phyloP scores from a whole-genome alignment of 805 yeast genomes.

The Zygoascus biomembranicola region DNA sequence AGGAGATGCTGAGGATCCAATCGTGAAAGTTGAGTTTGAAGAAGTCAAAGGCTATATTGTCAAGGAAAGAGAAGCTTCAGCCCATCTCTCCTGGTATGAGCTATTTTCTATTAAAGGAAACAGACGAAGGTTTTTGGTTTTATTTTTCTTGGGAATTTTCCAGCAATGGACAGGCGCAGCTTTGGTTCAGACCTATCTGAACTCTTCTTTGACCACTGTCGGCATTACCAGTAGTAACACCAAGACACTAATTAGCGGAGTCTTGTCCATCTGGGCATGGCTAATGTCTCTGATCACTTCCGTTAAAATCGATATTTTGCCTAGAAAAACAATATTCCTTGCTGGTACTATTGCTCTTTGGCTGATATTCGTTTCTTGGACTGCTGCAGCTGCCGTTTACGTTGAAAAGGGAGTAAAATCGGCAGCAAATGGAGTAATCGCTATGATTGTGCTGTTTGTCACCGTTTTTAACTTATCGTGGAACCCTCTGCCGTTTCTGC shows the following conservation, averaged over 20 bases:
- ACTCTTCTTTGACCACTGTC: constrained; percentile 42
- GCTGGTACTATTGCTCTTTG: constrained; percentile 54
- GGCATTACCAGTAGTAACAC: constrained; percentile 34
- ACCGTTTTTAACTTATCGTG: not conserved
- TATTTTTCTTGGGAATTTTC: constrained; percentile 8
- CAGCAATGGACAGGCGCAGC: constrained; percentile 13
- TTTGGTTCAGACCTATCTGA: constrained; percentile 33
- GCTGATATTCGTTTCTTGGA: constrained; percentile 3
- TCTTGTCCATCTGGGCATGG: constrained; percentile 5
- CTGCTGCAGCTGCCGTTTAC: constrained; percentile 2
- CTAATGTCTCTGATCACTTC: constrained; percentile 2
- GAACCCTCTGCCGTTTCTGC: not conserved
- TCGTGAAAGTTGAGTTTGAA: constrained; percentile 7
- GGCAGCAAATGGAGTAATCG: not conserved
- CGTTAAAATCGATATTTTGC: constrained; percentile 41
- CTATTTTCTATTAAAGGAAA: constrained; percentile 9
- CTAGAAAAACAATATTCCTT: constrained; percentile 55
- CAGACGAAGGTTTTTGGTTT: constrained; percentile 5
- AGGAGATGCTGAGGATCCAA: constrained; percentile 7
- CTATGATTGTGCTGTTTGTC: not conserved
- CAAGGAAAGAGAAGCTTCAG: not conserved
- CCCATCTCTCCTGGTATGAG: constrained; percentile 2
- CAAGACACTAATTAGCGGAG: constrained; percentile 16
- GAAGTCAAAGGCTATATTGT: not conserved
- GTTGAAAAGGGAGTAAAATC: not conserved